Conservation (phyloP, 2,329 filamentous ascomycete genomes). For the Calonectria pseudoturangicola region DNA sequence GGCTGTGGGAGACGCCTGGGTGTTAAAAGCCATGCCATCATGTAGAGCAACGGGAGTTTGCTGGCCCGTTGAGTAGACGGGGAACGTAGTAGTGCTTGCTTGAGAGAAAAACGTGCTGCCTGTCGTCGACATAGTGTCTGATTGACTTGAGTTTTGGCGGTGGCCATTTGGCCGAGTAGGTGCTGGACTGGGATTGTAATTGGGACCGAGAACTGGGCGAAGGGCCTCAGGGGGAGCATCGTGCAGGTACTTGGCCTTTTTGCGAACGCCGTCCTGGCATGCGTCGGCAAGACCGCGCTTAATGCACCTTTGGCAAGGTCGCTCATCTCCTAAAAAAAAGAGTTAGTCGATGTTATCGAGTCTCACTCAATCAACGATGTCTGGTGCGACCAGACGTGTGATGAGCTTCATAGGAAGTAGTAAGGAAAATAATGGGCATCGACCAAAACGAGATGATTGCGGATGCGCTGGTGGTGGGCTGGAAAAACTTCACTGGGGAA, state of each 20-base stretch:
- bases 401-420: neutral
- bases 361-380: constrained; percentile 27
- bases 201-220: constrained; percentile 86
- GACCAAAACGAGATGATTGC: neutral
- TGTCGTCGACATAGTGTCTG: constrained; percentile 67
- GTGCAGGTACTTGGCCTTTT: constrained; percentile 99
- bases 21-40: constrained; percentile 73
- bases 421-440: neutral
- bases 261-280: constrained; percentile 96
- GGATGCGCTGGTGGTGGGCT: neutral
- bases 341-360: constrained; percentile 45
- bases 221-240: constrained; percentile 94
- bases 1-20: constrained; percentile 83
- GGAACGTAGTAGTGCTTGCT: constrained; percentile 67
- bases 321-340: constrained; percentile 84
- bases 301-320: constrained; percentile 94
- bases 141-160: constrained; percentile 68
- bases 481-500: constrained; percentile 41
- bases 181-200: constrained; percentile 76
- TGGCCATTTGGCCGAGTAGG: constrained; percentile 67
- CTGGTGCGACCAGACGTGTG: constrained; percentile 18
- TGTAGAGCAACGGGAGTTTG: constrained; percentile 69
- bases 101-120: constrained; percentile 69
- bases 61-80: constrained; percentile 68
- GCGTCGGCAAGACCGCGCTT: constrained; percentile 93